Percentiles rank a stretch among this genome's conserved stretches.
These are phyloP conservation scores for Pyrenochaeta sp. DNA, from an alignment of 2,329 filamentous ascomycete species.

Conservation along the genomic window DNA sequence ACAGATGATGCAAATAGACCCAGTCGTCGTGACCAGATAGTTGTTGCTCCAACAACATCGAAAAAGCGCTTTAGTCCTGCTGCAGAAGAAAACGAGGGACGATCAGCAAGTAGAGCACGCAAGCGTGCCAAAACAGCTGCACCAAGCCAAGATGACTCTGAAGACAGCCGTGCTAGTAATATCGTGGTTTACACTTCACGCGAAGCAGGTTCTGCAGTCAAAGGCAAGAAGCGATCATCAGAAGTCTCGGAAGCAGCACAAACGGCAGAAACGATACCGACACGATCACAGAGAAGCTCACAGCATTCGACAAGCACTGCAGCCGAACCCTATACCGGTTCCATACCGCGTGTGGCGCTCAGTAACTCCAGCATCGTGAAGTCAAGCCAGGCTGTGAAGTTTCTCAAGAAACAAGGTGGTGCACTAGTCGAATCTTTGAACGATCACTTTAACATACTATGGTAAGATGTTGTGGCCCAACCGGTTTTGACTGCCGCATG, in stretches of 20 bases:
- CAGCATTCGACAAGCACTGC: conserved; percentile 20
- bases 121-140: conserved; percentile 27
- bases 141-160: conserved; percentile 8
- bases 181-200: conserved; percentile 10
- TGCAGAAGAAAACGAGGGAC: neutral
- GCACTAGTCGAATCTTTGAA: conserved; percentile 41
- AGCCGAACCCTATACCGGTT: conserved; percentile 30
- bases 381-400: conserved; percentile 35
- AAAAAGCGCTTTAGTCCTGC: conserved; percentile 23
- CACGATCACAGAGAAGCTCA: conserved; percentile 29
- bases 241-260: conserved; percentile 7
- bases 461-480: conserved; percentile 28
- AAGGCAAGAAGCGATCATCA: conserved; percentile 18
- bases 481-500: neutral
- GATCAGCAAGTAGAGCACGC: conserved; percentile 1
- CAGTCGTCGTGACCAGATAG: neutral
- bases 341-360: conserved; percentile 40
- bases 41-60: conserved; percentile 8
- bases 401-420: conserved; percentile 46
- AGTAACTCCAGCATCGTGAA: conserved; percentile 43
- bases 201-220: conserved; percentile 5
- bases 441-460: conserved; percentile 42
- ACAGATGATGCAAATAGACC: neutral
- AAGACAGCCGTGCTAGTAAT: conserved; percentile 16
- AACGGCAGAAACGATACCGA: conserved; percentile 12